Base-by-base conservation (phyloP, 176 grass and related monocot species). In the Pontederia paniculata region DNA sequence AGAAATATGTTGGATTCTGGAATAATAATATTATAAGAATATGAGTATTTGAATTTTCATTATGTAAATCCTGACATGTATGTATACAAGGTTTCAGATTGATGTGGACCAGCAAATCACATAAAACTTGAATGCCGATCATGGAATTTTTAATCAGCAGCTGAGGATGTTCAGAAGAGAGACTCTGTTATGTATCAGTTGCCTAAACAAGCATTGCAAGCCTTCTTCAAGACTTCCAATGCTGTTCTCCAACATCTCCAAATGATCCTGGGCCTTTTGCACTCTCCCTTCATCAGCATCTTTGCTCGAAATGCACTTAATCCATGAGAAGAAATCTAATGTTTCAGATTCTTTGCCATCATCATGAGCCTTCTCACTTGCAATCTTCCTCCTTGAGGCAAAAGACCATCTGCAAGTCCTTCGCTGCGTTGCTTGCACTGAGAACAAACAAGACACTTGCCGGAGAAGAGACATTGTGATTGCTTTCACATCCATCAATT, bases 401-500 rank as follows among this genome's bases (percentile, higher is more conserved):
- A 79, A 60, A 12, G 60, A 75, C 45, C 67, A 81, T 67, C 70
- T 85, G 60, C 62, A 31, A n/a, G 48, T 60, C 58, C 57, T 90
- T 28, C 54, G 70, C 43, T 50, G 53, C 9, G 2, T 42, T 16
- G 72, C 50, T 52, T 79, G 62, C 31, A 73, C 53, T 1, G 48
- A 52, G 10, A 85, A 37, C 12, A 68, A 48, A 23, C 48, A 56
- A 23, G 74, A 67, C 0, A 51, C 49, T 1, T 58, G 18, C 41
- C 77, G 76, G 8, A 89, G 59, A 44, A 89, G 43, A 62, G 70
- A 78, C 12, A 72, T 4, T 0, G 78, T 64, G 14, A 73, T 52
- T 62, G 60, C 25, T 72, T 81, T 89, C 1, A 81, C 66, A 42
- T 79, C 70, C 17, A 60, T 21, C 72, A 84, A 45, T n/a, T 76